Conservation (phyloP, 495 filamentous ascomycete genomes). For the Aspergillus affinis region DNA sequence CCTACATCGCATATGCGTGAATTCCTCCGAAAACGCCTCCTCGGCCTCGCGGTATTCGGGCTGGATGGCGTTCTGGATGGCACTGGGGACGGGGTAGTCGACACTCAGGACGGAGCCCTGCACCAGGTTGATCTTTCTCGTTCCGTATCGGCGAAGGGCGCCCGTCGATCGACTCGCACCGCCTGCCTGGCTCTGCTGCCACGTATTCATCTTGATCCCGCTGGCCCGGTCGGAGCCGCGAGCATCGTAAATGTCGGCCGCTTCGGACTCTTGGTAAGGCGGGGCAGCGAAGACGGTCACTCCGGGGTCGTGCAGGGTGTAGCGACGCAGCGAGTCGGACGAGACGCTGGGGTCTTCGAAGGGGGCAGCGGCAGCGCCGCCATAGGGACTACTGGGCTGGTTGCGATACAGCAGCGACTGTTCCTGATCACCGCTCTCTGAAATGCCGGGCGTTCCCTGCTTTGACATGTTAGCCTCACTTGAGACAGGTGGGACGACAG, state of each 20-base stretch:
- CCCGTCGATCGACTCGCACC: conserved; percentile 46
- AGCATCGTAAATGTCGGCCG: conserved; percentile 36
- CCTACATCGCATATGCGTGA: conserved; percentile 90
- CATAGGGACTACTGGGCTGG: conserved; percentile 57
- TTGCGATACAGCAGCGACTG: conserved; percentile 38
- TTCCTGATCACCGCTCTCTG: conserved; percentile 31
- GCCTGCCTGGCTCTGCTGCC: conserved; percentile 80
- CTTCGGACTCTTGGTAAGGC: conserved; percentile 54
- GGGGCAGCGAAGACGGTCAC: conserved; percentile 42
- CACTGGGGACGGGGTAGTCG: conserved; percentile 95
- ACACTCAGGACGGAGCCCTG: conserved; percentile 95
- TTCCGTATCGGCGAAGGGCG: conserved; percentile 83
- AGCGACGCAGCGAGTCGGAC: conserved; percentile 36
- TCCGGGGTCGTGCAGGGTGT: conserved; percentile 37
- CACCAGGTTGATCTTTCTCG: conserved; percentile 92
- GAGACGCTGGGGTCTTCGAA: conserved; percentile 79
- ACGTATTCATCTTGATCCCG: conserved; percentile 41
- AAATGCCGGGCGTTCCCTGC: conserved; percentile 28
- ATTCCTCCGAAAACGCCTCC: conserved; percentile 77
- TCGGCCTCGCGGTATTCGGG: conserved; percentile 85
- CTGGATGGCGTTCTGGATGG: conserved; percentile 95
- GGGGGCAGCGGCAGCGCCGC: conserved; percentile 34
- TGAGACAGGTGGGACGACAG: neutral
- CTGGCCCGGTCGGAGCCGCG: conserved; percentile 15
- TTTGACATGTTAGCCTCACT: neutral